Evolutionary conservation across 176 grass and related monocot genomes (phyloP), one percentile per base, ranked within the genome.

Genomic region (Echinochloa phyllopogon): DNA sequence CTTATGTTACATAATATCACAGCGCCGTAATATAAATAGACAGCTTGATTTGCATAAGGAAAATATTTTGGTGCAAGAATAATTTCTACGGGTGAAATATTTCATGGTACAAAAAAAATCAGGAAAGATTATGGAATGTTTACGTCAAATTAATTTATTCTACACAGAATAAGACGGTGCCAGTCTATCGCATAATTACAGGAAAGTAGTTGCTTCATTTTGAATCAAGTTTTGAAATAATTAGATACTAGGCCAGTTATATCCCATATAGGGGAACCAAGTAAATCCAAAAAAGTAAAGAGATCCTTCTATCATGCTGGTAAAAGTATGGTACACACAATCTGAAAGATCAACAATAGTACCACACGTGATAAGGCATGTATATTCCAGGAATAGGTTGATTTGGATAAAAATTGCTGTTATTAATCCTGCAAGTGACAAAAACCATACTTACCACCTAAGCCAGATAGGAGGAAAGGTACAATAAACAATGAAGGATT

Each of bases 391-490:
- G 29, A 85, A 25, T 57, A 68, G 2, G 45, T 10, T 17, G 4
- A n/a, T 67, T 48, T 59, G 58, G 18, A 60, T 2, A 0, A 8
- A 51, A 50, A 61, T 11, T 61, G 42, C 53, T 20, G 13, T 86
- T 15, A n/a, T 44, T 4, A 48, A 48, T 24, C 17, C 48, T 62
- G 21, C 8, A 24, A 50, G 70, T 20, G 53, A 15, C 5, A 3
- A 49, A 15, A 51, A 65, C 6, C 33, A 20, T 81, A 85, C 91
- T 88, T 81, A 97, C 94, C 94, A 68, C 87, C 91, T 42, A 97
- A 91, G 40, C 94, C 94, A 69, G 94, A 97, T 65, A 94, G 82
- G 58, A 97, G 94, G 85, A 92, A 90, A 77, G 94, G 94, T 80
- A 86, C 83, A 69, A 97, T 94, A 69, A 97, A 97, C n/a, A 89